These are phyloP conservation scores for Sarcodon sp. DNA, from an alignment of 768 basidiomycete species.

Conservation along the genomic window DNA sequence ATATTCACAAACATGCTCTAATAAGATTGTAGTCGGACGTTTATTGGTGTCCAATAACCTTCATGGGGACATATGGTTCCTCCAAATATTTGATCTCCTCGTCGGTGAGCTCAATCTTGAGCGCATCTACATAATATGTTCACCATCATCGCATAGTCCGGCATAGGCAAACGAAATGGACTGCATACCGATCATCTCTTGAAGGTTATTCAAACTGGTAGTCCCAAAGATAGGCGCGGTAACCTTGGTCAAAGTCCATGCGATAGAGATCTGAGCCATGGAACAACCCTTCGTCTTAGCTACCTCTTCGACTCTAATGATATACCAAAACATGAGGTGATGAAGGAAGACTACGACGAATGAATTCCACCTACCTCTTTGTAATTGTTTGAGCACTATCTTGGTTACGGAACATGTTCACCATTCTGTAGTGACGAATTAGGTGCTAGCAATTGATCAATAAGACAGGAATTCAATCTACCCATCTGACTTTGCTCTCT, in stretches of 20 bases:
- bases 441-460: background rate
- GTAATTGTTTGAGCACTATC: conserved; percentile 6
- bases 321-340: background rate
- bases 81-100: conserved; percentile 31
- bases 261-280: conserved; percentile 34
- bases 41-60: conserved; percentile 1
- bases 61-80: conserved; percentile 18
- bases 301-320: conserved; percentile 22
- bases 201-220: conserved; percentile 7
- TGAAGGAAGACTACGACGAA: background rate
- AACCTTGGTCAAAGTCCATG: conserved; percentile 25
- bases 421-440: background rate
- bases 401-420: conserved; percentile 5
- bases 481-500: conserved; percentile 13
- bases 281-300: conserved; percentile 25
- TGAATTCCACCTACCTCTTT: conserved; percentile 5
- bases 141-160: conserved; percentile 10
- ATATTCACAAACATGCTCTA: background rate
- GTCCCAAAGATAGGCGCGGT: conserved; percentile 16
- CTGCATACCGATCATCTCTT: conserved; percentile 1
- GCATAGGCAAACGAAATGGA: conserved; percentile 4
- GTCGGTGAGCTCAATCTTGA: conserved; percentile 18
- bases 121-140: conserved; percentile 8
- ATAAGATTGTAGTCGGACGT: background rate
- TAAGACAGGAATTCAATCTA: conserved; percentile 1